phyloP scores from a whole-genome alignment of 2,329 filamentous ascomycete species.

The Scopulariopsis brevicaulis region DNA sequence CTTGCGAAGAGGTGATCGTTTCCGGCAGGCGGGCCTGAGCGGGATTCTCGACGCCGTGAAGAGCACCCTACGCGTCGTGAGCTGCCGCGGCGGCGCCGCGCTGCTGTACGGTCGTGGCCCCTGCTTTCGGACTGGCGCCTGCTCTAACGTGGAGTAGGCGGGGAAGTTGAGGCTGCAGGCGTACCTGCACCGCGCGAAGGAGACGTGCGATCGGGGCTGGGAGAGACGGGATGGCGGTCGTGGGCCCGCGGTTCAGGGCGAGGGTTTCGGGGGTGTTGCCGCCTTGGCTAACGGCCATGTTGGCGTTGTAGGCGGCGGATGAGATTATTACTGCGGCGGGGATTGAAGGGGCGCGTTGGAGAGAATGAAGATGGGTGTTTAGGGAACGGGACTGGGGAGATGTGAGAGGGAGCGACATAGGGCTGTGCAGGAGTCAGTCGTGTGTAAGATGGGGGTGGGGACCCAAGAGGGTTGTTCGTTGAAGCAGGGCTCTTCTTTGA shows the following conservation, averaged over 20 bases:
- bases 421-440: no score
- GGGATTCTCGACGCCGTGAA: slow-evolving; percentile 44
- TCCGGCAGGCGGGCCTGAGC: slow-evolving; percentile 29
- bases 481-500: neutral
- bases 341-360: neutral
- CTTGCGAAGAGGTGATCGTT: slow-evolving; percentile 12
- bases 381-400: neutral
- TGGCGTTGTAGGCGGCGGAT: slow-evolving; percentile 42
- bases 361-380: neutral
- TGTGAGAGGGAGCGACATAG: no score
- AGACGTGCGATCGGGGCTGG: slow-evolving; percentile 43
- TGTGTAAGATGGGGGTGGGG: no score
- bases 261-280: slow-evolving; percentile 42
- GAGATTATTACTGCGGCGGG: neutral
- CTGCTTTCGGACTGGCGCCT: neutral
- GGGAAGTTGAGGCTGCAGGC: neutral
- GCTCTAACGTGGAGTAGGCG: neutral
- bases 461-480: no score
- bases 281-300: slow-evolving; percentile 36
- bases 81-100: neutral
- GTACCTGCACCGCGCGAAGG: slow-evolving; percentile 38
- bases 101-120: neutral
- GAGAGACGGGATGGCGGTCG: slow-evolving; percentile 38
- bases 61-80: slow-evolving; percentile 19
- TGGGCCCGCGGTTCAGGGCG: slow-evolving; percentile 44